phyloP scores from a whole-genome alignment of 331 rosid genomes.

The Telfairia occidentalis region DNA sequence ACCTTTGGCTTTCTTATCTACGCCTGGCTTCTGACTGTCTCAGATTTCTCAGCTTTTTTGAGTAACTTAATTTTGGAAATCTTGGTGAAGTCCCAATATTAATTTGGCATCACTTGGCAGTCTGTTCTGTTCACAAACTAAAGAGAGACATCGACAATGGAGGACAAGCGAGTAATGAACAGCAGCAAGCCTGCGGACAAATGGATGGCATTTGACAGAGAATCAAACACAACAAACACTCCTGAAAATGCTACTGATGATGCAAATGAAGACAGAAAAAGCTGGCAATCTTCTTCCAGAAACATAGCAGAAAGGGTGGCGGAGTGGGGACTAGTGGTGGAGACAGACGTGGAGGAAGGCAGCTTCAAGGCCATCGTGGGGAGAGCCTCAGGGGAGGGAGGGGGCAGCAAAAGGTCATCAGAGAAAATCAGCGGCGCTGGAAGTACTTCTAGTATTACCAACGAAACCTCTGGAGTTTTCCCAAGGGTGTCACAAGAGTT shows the following conservation, averaged over 20 bases:
- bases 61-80: background rate
- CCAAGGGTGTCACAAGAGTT: slow-evolving; percentile 78
- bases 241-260: background rate
- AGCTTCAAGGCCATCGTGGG: slow-evolving; percentile 28
- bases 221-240: slow-evolving; percentile 11
- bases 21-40: background rate
- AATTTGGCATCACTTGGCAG: background rate
- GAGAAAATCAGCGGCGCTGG: slow-evolving; percentile 20
- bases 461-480: slow-evolving; percentile 38
- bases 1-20: background rate
- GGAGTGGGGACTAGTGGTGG: slow-evolving; percentile 72
- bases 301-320: slow-evolving; percentile 60
- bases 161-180: background rate
- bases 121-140: background rate
- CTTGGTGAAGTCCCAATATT: background rate
- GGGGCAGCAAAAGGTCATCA: slow-evolving; percentile 27
- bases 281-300: slow-evolving; percentile 1
- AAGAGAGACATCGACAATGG: background rate
- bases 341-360: slow-evolving; percentile 31
- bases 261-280: background rate
- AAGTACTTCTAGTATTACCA: slow-evolving; percentile 37
- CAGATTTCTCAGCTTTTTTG: background rate
- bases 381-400: slow-evolving; percentile 30
- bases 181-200: slow-evolving; percentile 22
- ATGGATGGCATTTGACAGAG: slow-evolving; percentile 64